Conservation (phyloP, 441 rosid genomes). For the Dalechampia spathulata region DNA sequence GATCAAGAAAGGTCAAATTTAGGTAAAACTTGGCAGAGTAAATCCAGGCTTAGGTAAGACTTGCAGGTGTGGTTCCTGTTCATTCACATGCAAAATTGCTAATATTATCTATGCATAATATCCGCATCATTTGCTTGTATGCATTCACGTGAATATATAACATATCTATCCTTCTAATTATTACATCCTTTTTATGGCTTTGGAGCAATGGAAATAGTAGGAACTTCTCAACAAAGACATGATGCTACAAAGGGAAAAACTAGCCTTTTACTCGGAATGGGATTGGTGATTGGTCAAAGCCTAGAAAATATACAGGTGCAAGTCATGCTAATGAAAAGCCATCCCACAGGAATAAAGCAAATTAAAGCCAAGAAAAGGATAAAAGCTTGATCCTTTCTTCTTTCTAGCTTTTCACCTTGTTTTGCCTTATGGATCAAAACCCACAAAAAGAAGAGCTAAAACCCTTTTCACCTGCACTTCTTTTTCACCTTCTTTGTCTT, state of each 20-base stretch:
- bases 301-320: constrained; percentile 17
- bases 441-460: neutral
- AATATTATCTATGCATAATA: too few relatives aligned
- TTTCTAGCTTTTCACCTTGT: neutral
- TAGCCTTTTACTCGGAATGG: constrained; percentile 15
- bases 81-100: neutral
- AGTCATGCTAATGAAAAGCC: constrained; percentile 7
- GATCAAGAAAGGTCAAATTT: too few relatives aligned
- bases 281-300: constrained; percentile 19
- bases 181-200: neutral
- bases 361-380: neutral
- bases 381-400: neutral
- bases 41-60: too few relatives aligned
- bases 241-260: neutral
- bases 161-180: neutral
- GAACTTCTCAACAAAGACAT: too few relatives aligned
- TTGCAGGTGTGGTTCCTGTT: neutral
- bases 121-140: too few relatives aligned
- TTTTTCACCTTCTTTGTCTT: neutral
- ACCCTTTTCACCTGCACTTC: neutral
- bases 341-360: neutral
- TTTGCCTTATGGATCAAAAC: neutral
- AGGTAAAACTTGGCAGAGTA: too few relatives aligned
- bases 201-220: too few relatives aligned
- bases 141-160: too few relatives aligned